A percentile compares a stretch with the other conserved stretches of the same genome.
Conservation (phyloP, 257 asterid genomes). For the Leptodermis oblonga region DNA sequence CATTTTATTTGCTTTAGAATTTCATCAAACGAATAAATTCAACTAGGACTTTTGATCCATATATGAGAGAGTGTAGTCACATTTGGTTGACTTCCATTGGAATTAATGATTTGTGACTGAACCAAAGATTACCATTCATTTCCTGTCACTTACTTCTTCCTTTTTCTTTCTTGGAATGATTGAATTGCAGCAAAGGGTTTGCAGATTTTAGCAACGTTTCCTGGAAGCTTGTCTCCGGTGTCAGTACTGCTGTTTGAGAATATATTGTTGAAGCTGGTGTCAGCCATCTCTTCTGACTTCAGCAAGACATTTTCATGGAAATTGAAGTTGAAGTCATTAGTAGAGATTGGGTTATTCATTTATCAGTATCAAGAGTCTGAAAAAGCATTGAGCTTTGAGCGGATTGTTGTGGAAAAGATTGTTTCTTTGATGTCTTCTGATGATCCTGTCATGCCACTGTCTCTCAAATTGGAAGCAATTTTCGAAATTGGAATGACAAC, state of each 20-base stretch:
- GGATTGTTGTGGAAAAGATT: constrained; percentile 56
- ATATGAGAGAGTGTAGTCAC: background rate
- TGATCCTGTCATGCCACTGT: constrained; percentile 44
- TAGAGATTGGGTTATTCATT: constrained; percentile 58
- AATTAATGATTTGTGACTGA: background rate
- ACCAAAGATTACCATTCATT: background rate
- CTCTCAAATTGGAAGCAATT: constrained; percentile 69
- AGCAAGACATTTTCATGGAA: constrained; percentile 54
- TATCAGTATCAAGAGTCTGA: constrained; percentile 49
- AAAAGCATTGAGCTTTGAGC: constrained; percentile 54
- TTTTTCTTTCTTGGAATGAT: background rate
- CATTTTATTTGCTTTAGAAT: background rate
- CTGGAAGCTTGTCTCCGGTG: constrained; percentile 51
- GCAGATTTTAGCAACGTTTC: constrained; percentile 76
- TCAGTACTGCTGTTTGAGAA: constrained; percentile 50
- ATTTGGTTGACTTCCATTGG: constrained; percentile 1
- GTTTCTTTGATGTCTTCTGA: constrained; percentile 53
- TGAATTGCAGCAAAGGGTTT: constrained; percentile 74
- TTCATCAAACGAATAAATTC: background rate
- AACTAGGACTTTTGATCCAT: background rate
- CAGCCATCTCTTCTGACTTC: constrained; percentile 45
- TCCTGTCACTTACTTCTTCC: background rate
- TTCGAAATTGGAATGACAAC: constrained; percentile 63
- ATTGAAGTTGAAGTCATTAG: constrained; percentile 56
- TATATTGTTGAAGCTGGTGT: constrained; percentile 59